Conservation (phyloP, 2,329 filamentous ascomycete genomes). For the Calcarisporium arbuscula region DNA sequence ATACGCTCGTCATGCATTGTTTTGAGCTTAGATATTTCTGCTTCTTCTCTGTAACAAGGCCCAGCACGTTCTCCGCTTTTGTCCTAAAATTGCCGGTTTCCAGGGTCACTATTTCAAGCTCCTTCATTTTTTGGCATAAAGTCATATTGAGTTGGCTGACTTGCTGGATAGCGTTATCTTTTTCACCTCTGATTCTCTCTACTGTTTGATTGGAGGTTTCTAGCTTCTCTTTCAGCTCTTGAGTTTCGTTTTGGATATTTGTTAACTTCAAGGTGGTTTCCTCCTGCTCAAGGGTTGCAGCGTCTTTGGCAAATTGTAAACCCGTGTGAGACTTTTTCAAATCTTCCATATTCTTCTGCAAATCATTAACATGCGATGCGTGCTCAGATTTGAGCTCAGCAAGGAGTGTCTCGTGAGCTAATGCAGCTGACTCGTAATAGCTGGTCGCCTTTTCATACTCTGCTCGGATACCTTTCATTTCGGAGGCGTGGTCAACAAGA, state of each 20-base stretch:
- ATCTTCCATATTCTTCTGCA: conserved; percentile 51
- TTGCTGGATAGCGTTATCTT: conserved; percentile 36
- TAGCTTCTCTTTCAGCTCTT: conserved; percentile 42
- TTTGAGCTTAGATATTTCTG: conserved; percentile 44
- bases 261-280: conserved; percentile 39
- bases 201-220: conserved; percentile 41
- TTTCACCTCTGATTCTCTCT: conserved; percentile 33
- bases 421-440: conserved; percentile 35
- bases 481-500: conserved; percentile 39
- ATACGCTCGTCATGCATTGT: conserved; percentile 52
- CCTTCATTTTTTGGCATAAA: conserved; percentile 37
- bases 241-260: conserved; percentile 46
- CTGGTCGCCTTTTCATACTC: conserved; percentile 44
- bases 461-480: conserved; percentile 41
- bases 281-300: conserved; percentile 37
- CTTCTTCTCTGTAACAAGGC: conserved; percentile 42
- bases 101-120: conserved; percentile 38
- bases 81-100: conserved; percentile 37
- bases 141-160: conserved; percentile 32
- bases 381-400: conserved; percentile 45
- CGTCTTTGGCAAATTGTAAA: conserved; percentile 37
- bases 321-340: conserved; percentile 40
- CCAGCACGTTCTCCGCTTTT: conserved; percentile 41
- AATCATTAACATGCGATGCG: conserved; percentile 37
- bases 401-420: conserved; percentile 42